Conservation (phyloP, 352 stramenopile genomes). For the Globisporangium sylvaticum region DNA sequence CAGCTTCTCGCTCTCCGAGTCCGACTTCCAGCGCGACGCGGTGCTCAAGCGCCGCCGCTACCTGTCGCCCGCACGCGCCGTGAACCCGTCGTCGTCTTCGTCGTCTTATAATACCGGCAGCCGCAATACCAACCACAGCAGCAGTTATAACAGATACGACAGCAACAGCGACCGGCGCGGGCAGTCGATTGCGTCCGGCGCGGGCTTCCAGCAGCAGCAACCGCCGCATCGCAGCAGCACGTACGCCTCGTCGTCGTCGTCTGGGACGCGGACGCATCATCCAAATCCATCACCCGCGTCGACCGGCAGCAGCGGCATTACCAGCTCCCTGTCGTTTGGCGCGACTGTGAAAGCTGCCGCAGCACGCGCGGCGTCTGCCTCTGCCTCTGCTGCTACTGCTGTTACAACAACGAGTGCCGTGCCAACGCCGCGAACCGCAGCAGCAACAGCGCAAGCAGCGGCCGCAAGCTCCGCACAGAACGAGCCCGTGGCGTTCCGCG, state of each 20-base stretch:
- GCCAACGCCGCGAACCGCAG: background rate
- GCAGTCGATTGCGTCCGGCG: background rate
- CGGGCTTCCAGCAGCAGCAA: constrained; percentile 6
- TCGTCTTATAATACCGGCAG: background rate
- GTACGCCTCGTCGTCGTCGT: background rate
- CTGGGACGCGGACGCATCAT: background rate
- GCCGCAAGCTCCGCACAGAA: background rate
- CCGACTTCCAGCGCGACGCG: constrained; percentile 50
- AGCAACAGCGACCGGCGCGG: background rate
- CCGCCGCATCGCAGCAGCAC: background rate
- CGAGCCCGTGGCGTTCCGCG: constrained; percentile 30
- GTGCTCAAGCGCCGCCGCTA: constrained; percentile 54
- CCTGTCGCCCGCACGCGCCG: constrained; percentile 25
- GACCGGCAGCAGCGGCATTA: background rate
- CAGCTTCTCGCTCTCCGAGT: constrained; percentile 54
- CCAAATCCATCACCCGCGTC: background rate
- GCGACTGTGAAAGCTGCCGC: background rate
- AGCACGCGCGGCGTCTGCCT: background rate
- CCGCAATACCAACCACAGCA: background rate
- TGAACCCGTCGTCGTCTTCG: background rate
- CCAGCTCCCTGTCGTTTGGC: background rate
- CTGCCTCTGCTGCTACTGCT: too few relatives aligned
- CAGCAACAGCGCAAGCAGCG: background rate
- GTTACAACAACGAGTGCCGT: background rate
- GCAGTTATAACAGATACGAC: background rate